These are phyloP conservation scores for Pseudocercospora cruenta DNA, from an alignment of 2,329 filamentous ascomycete species.

Conservation along the genomic window DNA sequence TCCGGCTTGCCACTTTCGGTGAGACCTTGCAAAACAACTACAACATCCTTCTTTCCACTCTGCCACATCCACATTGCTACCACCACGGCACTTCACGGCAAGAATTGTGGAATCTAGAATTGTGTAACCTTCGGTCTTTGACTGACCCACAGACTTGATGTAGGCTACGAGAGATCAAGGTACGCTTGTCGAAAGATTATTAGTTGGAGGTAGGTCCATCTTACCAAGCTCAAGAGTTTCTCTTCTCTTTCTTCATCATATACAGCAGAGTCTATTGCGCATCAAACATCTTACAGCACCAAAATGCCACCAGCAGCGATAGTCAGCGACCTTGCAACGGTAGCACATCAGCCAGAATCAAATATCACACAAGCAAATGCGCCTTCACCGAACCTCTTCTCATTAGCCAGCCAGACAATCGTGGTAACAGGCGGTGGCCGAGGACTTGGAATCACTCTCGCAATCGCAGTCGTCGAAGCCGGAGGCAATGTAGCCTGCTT, in stretches of 20 bases:
- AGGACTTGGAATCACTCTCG: conserved; percentile 37
- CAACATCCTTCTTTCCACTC: background rate
- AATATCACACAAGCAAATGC: conserved; percentile 29
- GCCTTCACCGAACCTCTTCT: conserved; percentile 31
- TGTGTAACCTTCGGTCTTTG: background rate
- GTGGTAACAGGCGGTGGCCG: conserved; percentile 37
- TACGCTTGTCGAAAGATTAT: background rate
- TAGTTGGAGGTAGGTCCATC: background rate
- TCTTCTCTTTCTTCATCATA: background rate
- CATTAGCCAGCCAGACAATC: conserved; percentile 29
- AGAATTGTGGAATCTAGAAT: background rate
- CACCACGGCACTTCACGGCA: background rate
- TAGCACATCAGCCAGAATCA: conserved; percentile 30
- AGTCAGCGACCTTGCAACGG: conserved; percentile 31
- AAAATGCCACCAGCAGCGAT: conserved; percentile 32
- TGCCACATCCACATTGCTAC: background rate
- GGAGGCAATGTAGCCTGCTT: conserved; percentile 37
- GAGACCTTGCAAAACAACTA: background rate
- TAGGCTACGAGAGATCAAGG: background rate
- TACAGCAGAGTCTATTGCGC: background rate
- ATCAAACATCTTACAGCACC: background rate
- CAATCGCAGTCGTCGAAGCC: conserved; percentile 35
- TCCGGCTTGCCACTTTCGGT: conserved; percentile 10
- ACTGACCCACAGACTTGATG: conserved; percentile 5
- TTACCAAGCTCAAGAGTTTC: background rate